phyloP scores from a whole-genome alignment of 1,139 yeast genomes.

The Saccharomycopsis crataegensis region DNA sequence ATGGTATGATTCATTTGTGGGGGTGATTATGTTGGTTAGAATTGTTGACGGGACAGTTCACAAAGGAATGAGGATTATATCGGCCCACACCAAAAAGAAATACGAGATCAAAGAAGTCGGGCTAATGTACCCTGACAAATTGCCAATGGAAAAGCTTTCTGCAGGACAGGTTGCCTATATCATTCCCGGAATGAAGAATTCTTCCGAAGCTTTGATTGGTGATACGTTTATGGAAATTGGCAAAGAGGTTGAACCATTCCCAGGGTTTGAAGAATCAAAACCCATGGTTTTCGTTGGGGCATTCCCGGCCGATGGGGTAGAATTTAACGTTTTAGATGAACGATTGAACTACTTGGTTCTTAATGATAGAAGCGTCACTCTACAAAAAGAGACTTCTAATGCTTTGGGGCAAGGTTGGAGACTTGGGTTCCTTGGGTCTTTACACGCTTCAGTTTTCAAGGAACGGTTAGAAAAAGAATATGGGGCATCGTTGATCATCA shows the following conservation, averaged over 20 bases:
- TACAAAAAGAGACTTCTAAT: constrained; percentile 85
- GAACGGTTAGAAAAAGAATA: constrained; percentile 89
- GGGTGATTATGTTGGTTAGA: constrained; percentile 83
- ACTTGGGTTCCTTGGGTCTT: constrained; percentile 85
- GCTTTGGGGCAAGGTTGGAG: constrained; percentile 99
- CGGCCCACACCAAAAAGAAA: constrained; percentile 68
- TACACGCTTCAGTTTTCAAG: constrained; percentile 91
- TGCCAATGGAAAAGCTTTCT: constrained; percentile 50
- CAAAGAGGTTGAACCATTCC: constrained; percentile 64
- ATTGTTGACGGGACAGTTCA: constrained; percentile 75
- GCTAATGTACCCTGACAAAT: constrained; percentile 85
- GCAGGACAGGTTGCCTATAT: constrained; percentile 96
- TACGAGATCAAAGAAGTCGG: constrained; percentile 93
- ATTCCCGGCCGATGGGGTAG: constrained; percentile 92
- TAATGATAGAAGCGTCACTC: constrained; percentile 85
- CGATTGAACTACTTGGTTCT: constrained; percentile 80
- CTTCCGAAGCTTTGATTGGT: constrained; percentile 83
- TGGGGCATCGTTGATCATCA: constrained; percentile 85
- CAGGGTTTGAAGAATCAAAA: constrained; percentile 93
- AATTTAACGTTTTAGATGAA: constrained; percentile 83
- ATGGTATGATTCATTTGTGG: constrained; percentile 92
- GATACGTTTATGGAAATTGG: constrained; percentile 80
- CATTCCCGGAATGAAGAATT: constrained; percentile 87
- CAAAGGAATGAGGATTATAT: constrained; percentile 66
- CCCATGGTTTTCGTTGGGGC: constrained; percentile 99